Evolutionary conservation across 306 rosid species (phyloP), one percentile per base, ranked within the genome.

Genomic region (Lupinus albus): DNA sequence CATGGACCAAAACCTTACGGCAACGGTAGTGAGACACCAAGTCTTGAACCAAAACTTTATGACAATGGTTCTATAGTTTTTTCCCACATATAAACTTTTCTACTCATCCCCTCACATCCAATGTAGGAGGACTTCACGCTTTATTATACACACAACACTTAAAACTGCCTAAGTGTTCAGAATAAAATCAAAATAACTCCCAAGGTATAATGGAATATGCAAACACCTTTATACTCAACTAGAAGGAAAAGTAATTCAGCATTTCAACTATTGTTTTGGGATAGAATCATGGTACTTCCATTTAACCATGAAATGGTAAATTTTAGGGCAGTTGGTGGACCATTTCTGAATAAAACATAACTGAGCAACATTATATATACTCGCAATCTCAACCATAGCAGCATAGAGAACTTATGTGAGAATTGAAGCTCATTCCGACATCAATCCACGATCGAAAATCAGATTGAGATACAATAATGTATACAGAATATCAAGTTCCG

Each of bases 401-500:
- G 51, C 51, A 71, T 7, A 20, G 50, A 33, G 44, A 49, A 51
- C 21, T 16, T 11, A 12, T 10, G 35, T 15, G 13, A 56, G 7
- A 59, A 18, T 15, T 8, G 51, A 50, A 35, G 58, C 17, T 11
- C 15, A 0, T 48, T 59, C 48, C 25, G 36, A 63, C 12, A 10
- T 14, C 17, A 72, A 61, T 25, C 44, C 18, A 72, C 32, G 16
- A 47, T 12, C 25, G 49, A 59, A 59, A 55, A 10, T 17, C 12
- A 47, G 51, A 50, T 61, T 44, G 39, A 18, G 44, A 18, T 68
- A 70, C 59, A 41, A 15, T 9, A 17, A 70, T 38, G 28, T 50
- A 45, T 41, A 32, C 72, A 60, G 25, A 70, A 80, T 15, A 69
- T 54, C 45, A 61, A 36, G 18, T 15, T 54, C 54, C 35, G 9